phyloP scores from a whole-genome alignment of 2,329 filamentous ascomycete species.

The Stemphylium beticola region DNA sequence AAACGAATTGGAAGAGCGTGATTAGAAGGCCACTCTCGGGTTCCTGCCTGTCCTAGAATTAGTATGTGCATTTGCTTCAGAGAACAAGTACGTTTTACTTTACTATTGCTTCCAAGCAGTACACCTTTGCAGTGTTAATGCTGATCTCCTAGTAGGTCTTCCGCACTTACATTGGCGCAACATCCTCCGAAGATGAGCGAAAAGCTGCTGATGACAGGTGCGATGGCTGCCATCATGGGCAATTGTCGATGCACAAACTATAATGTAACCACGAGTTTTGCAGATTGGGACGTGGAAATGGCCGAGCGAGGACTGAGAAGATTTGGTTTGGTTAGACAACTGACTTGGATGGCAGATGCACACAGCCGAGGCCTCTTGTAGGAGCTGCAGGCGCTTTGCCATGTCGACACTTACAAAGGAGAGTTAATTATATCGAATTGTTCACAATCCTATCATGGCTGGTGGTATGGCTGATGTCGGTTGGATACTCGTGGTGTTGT shows the following conservation, averaged over 20 bases:
- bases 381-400: not conserved
- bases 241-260: not conserved
- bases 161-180: slow-evolving; percentile 78
- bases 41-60: slow-evolving; percentile 67
- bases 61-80: slow-evolving; percentile 8
- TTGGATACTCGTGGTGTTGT: not conserved
- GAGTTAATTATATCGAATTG: not conserved
- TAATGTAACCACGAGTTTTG: not conserved
- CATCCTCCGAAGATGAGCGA: slow-evolving; percentile 93
- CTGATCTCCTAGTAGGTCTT: not conserved
- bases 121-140: slow-evolving; percentile 67
- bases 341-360: slow-evolving; percentile 3
- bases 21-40: slow-evolving; percentile 79
- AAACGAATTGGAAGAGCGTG: slow-evolving; percentile 58
- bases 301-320: not conserved
- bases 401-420: slow-evolving; percentile 2
- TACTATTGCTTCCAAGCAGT: slow-evolving; percentile 91
- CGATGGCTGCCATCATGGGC: slow-evolving; percentile 41
- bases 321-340: slow-evolving; percentile 10
- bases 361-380: not conserved
- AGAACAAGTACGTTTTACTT: slow-evolving; percentile 68
- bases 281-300: not conserved
- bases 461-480: slow-evolving; percentile 3
- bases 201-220: slow-evolving; percentile 64
- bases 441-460: slow-evolving; percentile 18